phyloP scores from a whole-genome alignment of 352 stramenopile genomes.

The Blastocystis sp. region DNA sequence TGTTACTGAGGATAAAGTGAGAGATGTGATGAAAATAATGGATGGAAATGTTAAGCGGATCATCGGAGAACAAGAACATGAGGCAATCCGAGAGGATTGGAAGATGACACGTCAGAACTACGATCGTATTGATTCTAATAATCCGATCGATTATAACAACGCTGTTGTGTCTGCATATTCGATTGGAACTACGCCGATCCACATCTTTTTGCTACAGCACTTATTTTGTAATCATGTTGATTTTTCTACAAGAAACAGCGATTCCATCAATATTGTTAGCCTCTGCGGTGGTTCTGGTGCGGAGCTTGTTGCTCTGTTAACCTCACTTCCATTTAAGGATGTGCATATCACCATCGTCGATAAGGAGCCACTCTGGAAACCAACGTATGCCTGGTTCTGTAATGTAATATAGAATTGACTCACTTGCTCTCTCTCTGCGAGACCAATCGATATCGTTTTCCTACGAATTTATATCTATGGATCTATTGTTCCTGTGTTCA shows the following conservation, averaged over 20 bases:
- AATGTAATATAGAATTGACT: neutral
- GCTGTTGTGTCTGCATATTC: slow-evolving; percentile 37
- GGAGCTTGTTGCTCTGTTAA: neutral
- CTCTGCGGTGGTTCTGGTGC: slow-evolving; percentile 23
- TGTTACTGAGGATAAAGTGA: slow-evolving; percentile 8
- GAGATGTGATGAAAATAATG: neutral
- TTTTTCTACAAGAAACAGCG: neutral
- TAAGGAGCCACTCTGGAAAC: neutral
- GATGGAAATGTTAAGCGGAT: slow-evolving; percentile 1
- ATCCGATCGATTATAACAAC: neutral
- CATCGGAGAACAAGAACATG: neutral
- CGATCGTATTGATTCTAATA: neutral
- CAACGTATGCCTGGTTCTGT: neutral
- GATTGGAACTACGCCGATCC: slow-evolving; percentile 23
- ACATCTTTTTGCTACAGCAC: neutral
- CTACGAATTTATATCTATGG: neutral
- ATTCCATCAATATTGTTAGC: neutral
- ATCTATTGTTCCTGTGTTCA: neutral
- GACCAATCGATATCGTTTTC: neutral
- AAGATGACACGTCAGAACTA: slow-evolving; percentile 7
- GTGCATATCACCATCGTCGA: slow-evolving; percentile 16
- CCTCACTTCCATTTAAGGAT: neutral
- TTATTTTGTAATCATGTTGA: neutral
- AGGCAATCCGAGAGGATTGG: neutral
- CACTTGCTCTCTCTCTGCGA: neutral